Percentiles rank a stretch among this genome's conserved stretches.
Evolutionary conservation across 2,329 filamentous ascomycete genomes (phyloP).

Genomic region (Sporothrix protearum): DNA sequence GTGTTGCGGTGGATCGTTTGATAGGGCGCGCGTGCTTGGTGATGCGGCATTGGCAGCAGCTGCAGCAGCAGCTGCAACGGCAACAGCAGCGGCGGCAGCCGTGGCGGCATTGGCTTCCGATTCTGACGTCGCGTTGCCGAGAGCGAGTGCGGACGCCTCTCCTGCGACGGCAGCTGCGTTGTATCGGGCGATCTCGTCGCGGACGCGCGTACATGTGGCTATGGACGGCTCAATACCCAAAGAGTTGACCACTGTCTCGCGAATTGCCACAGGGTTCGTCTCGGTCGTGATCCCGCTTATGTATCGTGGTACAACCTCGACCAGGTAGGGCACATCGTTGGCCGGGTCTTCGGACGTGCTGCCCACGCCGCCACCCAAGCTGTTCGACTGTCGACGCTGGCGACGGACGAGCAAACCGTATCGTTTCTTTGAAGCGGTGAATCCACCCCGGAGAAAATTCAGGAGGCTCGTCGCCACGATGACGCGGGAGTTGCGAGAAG

Average conservation of each 20-base stretch:
- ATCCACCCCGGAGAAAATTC: constrained; percentile 64
- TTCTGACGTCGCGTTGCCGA: background rate
- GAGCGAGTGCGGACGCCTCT: background rate
- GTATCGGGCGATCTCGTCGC: constrained; percentile 53
- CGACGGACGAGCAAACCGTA: constrained; percentile 57
- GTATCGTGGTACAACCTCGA: constrained; percentile 57
- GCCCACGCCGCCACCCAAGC: constrained; percentile 43
- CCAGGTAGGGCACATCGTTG: constrained; percentile 57
- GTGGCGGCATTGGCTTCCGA: constrained; percentile 24
- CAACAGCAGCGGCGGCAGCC: constrained; percentile 23
- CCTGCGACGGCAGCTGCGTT: constrained; percentile 1
- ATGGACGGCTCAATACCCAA: constrained; percentile 55
- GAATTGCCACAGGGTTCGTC: constrained; percentile 57
- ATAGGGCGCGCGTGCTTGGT: background rate
- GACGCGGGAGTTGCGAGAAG: constrained; percentile 56
- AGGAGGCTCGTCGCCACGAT: constrained; percentile 57
- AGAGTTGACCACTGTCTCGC: constrained; percentile 53
- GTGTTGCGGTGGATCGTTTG: constrained; percentile 33
- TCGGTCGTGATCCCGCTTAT: constrained; percentile 54
- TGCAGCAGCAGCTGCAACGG: constrained; percentile 28
- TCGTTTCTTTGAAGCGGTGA: constrained; percentile 62
- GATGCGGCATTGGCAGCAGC: constrained; percentile 13
- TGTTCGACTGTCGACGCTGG: constrained; percentile 46
- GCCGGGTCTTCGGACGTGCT: constrained; percentile 48
- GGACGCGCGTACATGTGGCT: constrained; percentile 53